Evolutionary conservation across 164 flowering plant genomes (phyloP), one percentile per base, ranked within the genome.

Genomic region (Buxus sempervirens): DNA sequence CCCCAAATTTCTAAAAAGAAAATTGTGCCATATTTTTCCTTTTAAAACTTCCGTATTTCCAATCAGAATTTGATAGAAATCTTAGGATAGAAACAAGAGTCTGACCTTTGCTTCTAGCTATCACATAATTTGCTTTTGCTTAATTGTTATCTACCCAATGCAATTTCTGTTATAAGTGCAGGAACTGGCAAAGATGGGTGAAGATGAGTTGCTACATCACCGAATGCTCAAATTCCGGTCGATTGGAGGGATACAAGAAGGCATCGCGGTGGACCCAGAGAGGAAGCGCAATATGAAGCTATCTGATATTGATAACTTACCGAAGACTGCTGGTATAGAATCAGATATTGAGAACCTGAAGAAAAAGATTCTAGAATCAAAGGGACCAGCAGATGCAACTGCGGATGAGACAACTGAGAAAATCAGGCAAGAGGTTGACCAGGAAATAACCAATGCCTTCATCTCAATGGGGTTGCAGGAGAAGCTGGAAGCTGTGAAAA

Each of bases 391-490:
- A 18, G 75, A 69, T 55, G 70, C 61, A 28, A 51, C 66, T 51
- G 69, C 77, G 13, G 62, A 49, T 45, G 67, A 76, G 63, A 60
- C 69, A 9, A 64, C 79, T 54, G 64, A 78, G 70, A 72, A 68
- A 66, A 73, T 78, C 23, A 28, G 53, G 62, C 65, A 75, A 66
- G 82, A 82, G 24, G 76, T 77, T 1, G 82, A 79, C 54, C 53
- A 75, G 61, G 81, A 77, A 66, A 72, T 79, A 2, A 75, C 74
- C 21, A 68, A 64, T 23, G 81, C 82, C 36, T 73, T 79, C 70
- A 77, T 71, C 36, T 67, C 82, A 24, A 73, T 81, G 77, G 82
- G 82, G 6, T 61, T 81, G 58, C 66, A 72, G 48, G 82, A 79
- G 67, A 73, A 71, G 70, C 63, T 77, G 55, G 76, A 81, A 60